Percentiles rank a stretch among this genome's conserved stretches.
Conservation (phyloP, 768 basidiomycete species). For the Termitomyces sp. region DNA sequence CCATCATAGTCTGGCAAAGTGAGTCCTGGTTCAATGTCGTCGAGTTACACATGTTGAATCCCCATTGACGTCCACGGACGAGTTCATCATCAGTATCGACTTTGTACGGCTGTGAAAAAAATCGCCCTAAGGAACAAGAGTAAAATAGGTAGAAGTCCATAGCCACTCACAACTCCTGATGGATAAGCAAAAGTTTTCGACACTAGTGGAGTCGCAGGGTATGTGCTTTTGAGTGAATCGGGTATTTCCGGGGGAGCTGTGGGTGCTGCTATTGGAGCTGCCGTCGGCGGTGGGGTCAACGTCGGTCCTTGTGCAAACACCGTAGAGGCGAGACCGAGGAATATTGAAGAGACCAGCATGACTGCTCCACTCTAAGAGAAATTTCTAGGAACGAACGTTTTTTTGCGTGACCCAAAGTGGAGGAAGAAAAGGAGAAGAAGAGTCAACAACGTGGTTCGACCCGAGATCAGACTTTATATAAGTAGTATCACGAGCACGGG, state of each 20-base stretch:
- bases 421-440: slow-evolving; percentile 6
- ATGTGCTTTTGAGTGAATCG: slow-evolving; percentile 22
- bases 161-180: slow-evolving; percentile 31
- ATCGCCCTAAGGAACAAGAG: background rate
- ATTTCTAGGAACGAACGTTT: background rate
- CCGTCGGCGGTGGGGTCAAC: slow-evolving; percentile 1
- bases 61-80: slow-evolving; percentile 48
- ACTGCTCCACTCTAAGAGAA: background rate
- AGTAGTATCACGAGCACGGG: slow-evolving; percentile 8
- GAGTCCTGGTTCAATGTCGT: slow-evolving; percentile 51
- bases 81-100: slow-evolving; percentile 25
- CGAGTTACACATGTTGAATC: slow-evolving; percentile 61
- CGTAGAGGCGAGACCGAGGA: background rate
- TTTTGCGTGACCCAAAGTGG: background rate
- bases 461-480: slow-evolving; percentile 2
- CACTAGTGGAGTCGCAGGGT: slow-evolving; percentile 37
- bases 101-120: slow-evolving; percentile 22
- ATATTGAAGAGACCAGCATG: slow-evolving; percentile 2
- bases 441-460: background rate
- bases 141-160: background rate
- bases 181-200: slow-evolving; percentile 40
- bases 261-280: background rate
- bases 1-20: slow-evolving; percentile 49
- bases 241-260: slow-evolving; percentile 1
- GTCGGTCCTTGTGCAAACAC: slow-evolving; percentile 3